These are phyloP conservation scores for Aphanocladium album DNA, from an alignment of 2,329 filamentous ascomycete species.

Conservation along the genomic window DNA sequence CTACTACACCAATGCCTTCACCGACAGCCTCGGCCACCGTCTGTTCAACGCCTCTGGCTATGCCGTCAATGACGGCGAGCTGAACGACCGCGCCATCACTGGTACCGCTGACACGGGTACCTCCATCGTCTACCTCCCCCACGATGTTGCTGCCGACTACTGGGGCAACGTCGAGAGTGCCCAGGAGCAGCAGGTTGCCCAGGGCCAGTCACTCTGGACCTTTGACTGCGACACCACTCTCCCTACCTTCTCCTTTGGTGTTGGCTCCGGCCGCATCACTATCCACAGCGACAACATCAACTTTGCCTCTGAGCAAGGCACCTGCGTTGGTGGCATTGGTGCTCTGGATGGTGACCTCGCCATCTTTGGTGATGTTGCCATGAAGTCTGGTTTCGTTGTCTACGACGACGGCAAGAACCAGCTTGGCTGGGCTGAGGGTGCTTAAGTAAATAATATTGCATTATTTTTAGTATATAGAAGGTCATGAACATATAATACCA, in stretches of 20 bases:
- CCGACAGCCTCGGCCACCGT: conserved; percentile 63
- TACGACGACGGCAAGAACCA: conserved; percentile 51
- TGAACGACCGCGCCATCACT: conserved; percentile 35
- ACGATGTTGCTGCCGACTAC: conserved; percentile 43
- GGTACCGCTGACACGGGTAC: conserved; percentile 56
- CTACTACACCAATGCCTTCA: conserved; percentile 52
- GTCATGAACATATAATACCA: not conserved
- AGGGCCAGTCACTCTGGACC: conserved; percentile 19
- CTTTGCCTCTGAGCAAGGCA: not conserved
- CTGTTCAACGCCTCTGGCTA: conserved; percentile 21
- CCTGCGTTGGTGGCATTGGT: conserved; percentile 66
- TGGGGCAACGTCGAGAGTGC: conserved; percentile 26
- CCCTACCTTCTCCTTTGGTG: conserved; percentile 48
- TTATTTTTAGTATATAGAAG: not conserved
- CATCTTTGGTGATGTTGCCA: conserved; percentile 59
- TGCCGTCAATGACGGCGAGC: conserved; percentile 15
- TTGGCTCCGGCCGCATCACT: conserved; percentile 52
- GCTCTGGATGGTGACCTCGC: conserved; percentile 40
- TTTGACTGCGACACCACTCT: conserved; percentile 38
- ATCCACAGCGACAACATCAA: conserved; percentile 25
- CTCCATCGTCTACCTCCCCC: conserved; percentile 55
- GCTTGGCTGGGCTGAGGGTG: conserved; percentile 29
- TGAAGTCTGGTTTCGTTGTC: conserved; percentile 56
- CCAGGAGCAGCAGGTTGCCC: not conserved
- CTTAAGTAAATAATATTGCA: not conserved